These are phyloP conservation scores for Megacollybia marginata DNA, from an alignment of 768 basidiomycete species.

Conservation along the genomic window DNA sequence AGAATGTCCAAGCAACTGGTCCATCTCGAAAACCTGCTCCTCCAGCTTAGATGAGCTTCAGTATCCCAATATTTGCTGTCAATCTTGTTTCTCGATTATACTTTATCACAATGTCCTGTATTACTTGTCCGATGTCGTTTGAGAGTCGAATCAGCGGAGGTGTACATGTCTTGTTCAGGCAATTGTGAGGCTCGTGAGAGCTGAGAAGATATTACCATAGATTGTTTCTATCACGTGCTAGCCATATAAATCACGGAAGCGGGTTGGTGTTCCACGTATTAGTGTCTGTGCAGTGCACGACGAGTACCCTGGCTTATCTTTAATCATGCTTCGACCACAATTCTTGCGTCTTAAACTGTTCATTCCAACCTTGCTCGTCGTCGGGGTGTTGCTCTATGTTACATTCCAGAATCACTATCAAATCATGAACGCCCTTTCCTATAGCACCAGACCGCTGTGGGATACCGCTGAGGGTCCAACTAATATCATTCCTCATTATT, in stretches of 20 bases:
- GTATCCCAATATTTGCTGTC: too few relatives aligned
- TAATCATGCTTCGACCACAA: background rate
- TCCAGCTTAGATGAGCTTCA: background rate
- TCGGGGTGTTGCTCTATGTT: conserved; percentile 24
- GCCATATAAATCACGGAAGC: too few relatives aligned
- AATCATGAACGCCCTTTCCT: conserved; percentile 44
- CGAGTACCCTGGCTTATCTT: background rate
- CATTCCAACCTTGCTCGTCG: conserved; percentile 21
- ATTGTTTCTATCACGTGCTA: too few relatives aligned
- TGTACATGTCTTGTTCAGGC: too few relatives aligned
- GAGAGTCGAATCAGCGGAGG: too few relatives aligned
- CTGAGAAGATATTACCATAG: too few relatives aligned
- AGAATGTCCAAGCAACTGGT: background rate
- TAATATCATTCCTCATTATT: conserved; percentile 44
- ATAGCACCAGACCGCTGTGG: conserved; percentile 55
- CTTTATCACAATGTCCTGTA: too few relatives aligned
- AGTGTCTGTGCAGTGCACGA: too few relatives aligned
- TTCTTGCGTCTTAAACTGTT: conserved; percentile 16
- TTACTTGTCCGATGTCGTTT: too few relatives aligned
- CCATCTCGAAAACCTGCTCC: background rate
- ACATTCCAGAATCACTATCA: conserved; percentile 38
- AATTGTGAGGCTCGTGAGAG: too few relatives aligned
- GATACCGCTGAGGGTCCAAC: conserved; percentile 43
- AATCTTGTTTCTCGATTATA: too few relatives aligned
- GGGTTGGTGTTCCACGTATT: too few relatives aligned